Percentiles rank a stretch among this genome's conserved stretches.
phyloP scores from a whole-genome alignment of 179 eudicot species.

The Spinacia oleracea region DNA sequence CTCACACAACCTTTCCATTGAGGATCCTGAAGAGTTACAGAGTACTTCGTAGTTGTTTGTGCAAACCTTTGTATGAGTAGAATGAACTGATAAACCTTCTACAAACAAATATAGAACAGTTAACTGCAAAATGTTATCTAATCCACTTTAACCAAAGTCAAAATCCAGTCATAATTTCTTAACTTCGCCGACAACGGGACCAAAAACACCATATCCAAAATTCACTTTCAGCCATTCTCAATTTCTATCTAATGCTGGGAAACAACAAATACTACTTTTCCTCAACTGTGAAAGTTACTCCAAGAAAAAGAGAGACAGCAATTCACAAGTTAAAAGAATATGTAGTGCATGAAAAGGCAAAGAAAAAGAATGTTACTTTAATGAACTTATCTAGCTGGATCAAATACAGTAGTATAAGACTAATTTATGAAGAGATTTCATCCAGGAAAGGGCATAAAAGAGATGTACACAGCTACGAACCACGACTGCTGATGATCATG shows the following conservation, averaged over 20 bases:
- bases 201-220: neutral
- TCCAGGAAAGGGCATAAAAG: neutral
- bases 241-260: neutral
- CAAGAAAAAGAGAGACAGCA: neutral
- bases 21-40: no score
- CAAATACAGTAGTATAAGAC: neutral
- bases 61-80: no score
- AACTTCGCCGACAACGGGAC: neutral
- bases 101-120: neutral
- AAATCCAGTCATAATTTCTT: neutral
- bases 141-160: neutral
- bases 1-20: no score
- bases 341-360: neutral
- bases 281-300: neutral
- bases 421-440: neutral
- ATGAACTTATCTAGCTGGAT: neutral
- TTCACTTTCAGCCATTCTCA: neutral
- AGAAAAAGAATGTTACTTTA: neutral
- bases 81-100: neutral
- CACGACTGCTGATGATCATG: neutral
- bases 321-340: neutral
- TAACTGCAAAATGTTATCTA: neutral
- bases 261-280: no score
- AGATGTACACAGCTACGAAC: constrained; percentile 2
- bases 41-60: no score